phyloP scores from a whole-genome alignment of 768 basidiomycete genomes.

The Xerocomellus amylosporus region DNA sequence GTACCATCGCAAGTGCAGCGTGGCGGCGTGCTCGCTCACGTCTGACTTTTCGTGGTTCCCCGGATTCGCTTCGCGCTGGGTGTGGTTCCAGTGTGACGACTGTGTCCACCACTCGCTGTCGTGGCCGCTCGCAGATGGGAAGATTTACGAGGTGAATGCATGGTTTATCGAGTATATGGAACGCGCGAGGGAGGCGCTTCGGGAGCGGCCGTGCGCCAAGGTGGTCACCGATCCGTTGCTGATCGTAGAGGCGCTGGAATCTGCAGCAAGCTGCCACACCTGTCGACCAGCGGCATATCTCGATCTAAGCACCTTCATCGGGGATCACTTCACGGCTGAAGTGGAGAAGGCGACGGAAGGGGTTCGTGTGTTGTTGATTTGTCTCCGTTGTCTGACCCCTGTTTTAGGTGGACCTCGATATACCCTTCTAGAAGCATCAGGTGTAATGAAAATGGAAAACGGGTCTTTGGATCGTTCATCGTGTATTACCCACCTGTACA shows the following conservation, averaged over 20 bases:
- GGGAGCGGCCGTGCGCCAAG: conserved; percentile 32
- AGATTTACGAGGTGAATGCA: conserved; percentile 35
- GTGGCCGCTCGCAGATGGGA: conserved; percentile 35
- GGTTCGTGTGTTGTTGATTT: conserved; percentile 16
- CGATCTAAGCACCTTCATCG: conserved; percentile 33
- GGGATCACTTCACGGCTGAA: conserved; percentile 29
- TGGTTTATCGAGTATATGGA: conserved; percentile 38
- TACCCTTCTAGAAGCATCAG: conserved; percentile 21
- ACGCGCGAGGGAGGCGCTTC: conserved; percentile 28
- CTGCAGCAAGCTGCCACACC: conserved; percentile 25
- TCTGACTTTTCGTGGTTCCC: conserved; percentile 38
- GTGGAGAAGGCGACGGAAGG: conserved; percentile 30
- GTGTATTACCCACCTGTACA: conserved; percentile 13
- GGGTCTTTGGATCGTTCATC: not conserved
- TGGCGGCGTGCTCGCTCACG: conserved; percentile 30
- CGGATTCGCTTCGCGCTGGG: conserved; percentile 35
- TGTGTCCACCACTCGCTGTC: conserved; percentile 34
- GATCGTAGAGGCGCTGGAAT: conserved; percentile 32
- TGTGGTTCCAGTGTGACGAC: conserved; percentile 40
- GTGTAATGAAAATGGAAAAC: conserved; percentile 1
- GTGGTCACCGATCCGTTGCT: conserved; percentile 30
- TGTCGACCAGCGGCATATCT: conserved; percentile 32
- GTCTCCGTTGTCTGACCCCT: conserved; percentile 5
- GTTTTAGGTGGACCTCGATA: conserved; percentile 32
- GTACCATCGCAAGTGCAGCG: conserved; percentile 35